Base-by-base conservation (phyloP, 2,329 filamentous ascomycete genomes). In the Ophiostoma himal-ulmi region DNA sequence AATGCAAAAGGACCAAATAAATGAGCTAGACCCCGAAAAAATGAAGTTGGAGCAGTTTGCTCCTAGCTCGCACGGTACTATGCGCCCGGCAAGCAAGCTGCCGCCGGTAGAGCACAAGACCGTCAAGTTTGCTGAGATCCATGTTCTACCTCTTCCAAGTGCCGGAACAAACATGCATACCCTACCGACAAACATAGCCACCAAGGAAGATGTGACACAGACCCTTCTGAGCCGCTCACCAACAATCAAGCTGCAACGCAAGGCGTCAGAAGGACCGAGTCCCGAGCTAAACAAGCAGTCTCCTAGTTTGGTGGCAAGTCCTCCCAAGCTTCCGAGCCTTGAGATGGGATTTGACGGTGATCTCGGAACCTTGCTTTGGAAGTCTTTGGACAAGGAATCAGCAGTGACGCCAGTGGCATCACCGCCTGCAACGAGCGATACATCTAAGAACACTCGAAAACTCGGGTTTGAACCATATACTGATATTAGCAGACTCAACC, bases 281-380 rank as follows among this genome's bases (percentile, higher is more conserved):
- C 62, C n/a, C 7, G 62, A 65, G 62, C 62, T 20, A 2, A 37
- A 17, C 76, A 57, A 57, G 52, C 52, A 57, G n/a, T 22, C 52
- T 3, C 52, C 10, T 7, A 22, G 5, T 17, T 26, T 26, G n/a
- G n/a, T 17, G n/a, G 7, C 52, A 1, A 57, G n/a, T 14, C 52
- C 52, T 14, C 52, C 22, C 5, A 26, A 57, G 52, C 52, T 26
- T 4, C 39, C 39, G 7, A 44, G 14, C 11, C 10, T 44, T 17
- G 39, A 44, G 14, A 44, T 4, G 4, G 39, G 39, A 44, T 17
- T 10, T 13, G 10, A 3, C 7, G 39, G 11, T 44, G 39, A 17
- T 13, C 39, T 44, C 77, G 74, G 75, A 67, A 76, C 75, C 73
- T 74, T 81, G 70, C 77, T 79, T 67, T 77, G 78, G 73, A 78